Evolutionary conservation across 1,284 basidiomycete species (phyloP), one percentile per base, ranked within the genome.

Genomic region (Blastosporella zonata): DNA sequence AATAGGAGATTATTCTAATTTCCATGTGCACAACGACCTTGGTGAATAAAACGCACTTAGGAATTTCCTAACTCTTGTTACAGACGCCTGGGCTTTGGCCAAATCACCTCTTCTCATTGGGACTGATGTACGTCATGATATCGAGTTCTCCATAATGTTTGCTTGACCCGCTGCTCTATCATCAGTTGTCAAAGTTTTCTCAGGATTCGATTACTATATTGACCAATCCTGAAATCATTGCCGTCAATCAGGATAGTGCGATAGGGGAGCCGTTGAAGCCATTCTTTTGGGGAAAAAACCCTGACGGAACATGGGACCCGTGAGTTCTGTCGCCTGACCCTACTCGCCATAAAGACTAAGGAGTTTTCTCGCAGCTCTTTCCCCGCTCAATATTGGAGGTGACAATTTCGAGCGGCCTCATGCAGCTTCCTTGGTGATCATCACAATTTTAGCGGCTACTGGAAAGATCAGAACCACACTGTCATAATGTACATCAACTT

Each of bases 251-350:
- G 47, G 59, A 62, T 37, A 52, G 44, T 6, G 31, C 36, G 22
- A 60, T 62, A 18, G 57, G 57, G 45, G 62, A 62, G 44, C 61
- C 61, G 4, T 39, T 64, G 34, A 57, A 55, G 46, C 60, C 61
- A n/a, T 62, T 62, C 52, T 62, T 62, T 45, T 64, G 57, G 60
- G 62, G 61, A 15, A 62, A 57, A 49, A 61, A 64, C 47, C 59
- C 58, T 20, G 60, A 64, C 28, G 50, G 55, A 25, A 62, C 61
- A 39, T 62, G 58, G 57, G 61, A 63, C 46, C 59, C 62, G 58
- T 61, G 44, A 57, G 58, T 45, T 37, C 17, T 17, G 15, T 34
- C 21, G 17, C 22, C 15, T 42, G 28, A 29, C 28, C 8, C 13
- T 31, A 10, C 29, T 31, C 4, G 13, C 29, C 10, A 5, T n/a